Percentiles rank a stretch among this genome's conserved stretches.
phyloP scores from a whole-genome alignment of 2,329 filamentous ascomycete species.

The Aureobasidium sp. region DNA sequence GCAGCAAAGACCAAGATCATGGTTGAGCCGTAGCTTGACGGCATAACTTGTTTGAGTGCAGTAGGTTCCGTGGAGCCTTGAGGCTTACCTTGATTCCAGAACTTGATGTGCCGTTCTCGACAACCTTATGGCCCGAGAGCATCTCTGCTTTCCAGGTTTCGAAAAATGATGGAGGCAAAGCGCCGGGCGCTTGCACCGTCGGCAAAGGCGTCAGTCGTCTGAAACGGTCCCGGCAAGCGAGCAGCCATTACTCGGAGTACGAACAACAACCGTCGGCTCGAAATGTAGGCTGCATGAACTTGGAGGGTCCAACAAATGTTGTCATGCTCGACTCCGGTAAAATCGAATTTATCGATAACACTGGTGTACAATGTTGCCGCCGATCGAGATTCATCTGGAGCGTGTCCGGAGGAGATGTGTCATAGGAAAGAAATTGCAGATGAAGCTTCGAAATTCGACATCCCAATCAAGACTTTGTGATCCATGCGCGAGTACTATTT shows the following conservation, averaged over 20 bases:
- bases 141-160: neutral
- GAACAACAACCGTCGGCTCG: neutral
- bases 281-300: neutral
- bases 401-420: neutral
- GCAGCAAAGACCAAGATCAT: neutral
- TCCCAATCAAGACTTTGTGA: neutral
- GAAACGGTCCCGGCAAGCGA: conserved; percentile 3
- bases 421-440: neutral
- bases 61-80: neutral
- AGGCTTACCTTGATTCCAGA: neutral
- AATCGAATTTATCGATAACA: neutral
- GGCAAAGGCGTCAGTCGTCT: neutral
- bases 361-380: neutral
- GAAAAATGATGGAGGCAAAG: neutral
- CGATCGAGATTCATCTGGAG: neutral
- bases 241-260: neutral
- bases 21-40: neutral
- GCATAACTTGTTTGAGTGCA: neutral
- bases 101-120: neutral
- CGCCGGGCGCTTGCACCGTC: neutral
- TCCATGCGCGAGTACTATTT: neutral
- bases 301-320: neutral
- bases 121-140: neutral
- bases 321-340: neutral
- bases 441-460: neutral